Evolutionary conservation across 345 rosid species (phyloP), one percentile per base, ranked within the genome.

Genomic region (Brassica napus): DNA sequence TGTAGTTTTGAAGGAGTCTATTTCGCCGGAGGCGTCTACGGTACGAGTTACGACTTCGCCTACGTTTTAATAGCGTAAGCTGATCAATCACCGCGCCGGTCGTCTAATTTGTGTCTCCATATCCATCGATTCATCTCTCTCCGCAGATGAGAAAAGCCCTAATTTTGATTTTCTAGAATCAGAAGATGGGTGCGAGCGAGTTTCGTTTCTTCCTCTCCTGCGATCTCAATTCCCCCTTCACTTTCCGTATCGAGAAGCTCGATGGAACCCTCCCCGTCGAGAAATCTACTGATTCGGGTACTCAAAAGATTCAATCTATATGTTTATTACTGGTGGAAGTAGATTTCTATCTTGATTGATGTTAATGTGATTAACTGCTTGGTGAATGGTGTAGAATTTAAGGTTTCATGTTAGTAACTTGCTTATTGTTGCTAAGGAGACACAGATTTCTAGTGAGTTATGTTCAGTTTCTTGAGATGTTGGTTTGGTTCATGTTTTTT

Each of bases 191-290:
- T 28, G 86, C 91, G 57, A 93, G 87, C 88, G 99, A 93, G 85
- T 93, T 93, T 77, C 94, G 99, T 4, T 93, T 95, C 91, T 95
- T 95, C 86, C 77, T 95, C 65, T 93, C 99, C 31, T 90, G 94
- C 87, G 99, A 95, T 81, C 86, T 95, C 90, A 93, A 95, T 82
- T 91, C 86, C 3, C 98, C 98, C 4, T 88, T 93, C 26, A 90
- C 97, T 49, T 93, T 95, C 57, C 91, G 98, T n/a, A 88, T 93
- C 73, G 98, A 95, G 83, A 83, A 91, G 77, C 83, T 95, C 58
- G 93, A 93, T 75, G 98, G 99, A 72, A 73, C 57, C 75, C 69
- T 95, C 69, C 93, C 97, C 69, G 74, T 85, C 42, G 39, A 81
- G 4, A 83, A 81, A 23, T 79, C 90, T 8, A 71, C 88, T 54